phyloP scores from a whole-genome alignment of 2,329 filamentous ascomycete genomes.

The Monilinia polystroma region DNA sequence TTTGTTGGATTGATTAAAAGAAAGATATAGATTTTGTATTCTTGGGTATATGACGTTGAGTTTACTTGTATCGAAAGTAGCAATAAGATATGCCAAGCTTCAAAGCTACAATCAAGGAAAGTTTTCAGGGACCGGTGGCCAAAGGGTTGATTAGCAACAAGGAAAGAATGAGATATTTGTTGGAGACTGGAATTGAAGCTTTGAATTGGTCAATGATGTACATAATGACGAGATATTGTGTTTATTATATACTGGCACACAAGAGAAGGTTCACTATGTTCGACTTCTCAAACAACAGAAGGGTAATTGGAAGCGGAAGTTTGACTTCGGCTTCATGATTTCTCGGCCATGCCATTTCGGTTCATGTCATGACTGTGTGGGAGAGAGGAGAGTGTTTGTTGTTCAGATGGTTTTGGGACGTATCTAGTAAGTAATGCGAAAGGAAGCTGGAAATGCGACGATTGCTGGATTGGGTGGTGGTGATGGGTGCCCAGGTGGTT shows the following conservation, averaged over 20 bases:
- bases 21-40: background rate
- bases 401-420: background rate
- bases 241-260: background rate
- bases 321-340: conserved; percentile 7
- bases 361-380: background rate
- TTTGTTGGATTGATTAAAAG: background rate
- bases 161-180: conserved; percentile 2
- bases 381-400: background rate
- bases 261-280: background rate
- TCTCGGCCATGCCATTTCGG: background rate
- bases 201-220: too few relatives aligned
- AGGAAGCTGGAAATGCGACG: background rate
- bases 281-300: background rate
- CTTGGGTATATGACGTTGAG: background rate
- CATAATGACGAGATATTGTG: background rate
- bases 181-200: background rate
- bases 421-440: background rate
- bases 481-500: background rate
- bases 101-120: conserved; percentile 6
- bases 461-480: background rate
- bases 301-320: background rate
- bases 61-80: background rate
- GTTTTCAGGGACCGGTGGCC: conserved; percentile 7
- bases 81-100: background rate
- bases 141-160: background rate